phyloP scores from a whole-genome alignment of 768 basidiomycete genomes.

The Russula sp. region DNA sequence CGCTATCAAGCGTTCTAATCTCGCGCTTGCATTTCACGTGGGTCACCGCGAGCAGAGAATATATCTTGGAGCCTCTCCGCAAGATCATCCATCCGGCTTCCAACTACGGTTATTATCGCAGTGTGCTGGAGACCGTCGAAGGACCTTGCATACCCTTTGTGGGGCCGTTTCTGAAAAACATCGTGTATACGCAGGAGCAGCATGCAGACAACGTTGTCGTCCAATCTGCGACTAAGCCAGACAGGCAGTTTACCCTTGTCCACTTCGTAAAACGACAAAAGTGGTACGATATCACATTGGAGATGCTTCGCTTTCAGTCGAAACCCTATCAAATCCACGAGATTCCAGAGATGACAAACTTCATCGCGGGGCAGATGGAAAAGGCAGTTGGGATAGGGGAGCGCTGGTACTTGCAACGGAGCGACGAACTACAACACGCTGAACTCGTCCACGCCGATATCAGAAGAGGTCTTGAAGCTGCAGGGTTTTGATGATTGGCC shows the following conservation, averaged over 20 bases:
- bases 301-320: conserved; percentile 51
- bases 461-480: conserved; percentile 57
- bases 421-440: conserved; percentile 50
- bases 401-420: conserved; percentile 50
- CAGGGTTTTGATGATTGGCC: conserved; percentile 44
- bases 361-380: conserved; percentile 42
- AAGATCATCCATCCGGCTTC: conserved; percentile 53
- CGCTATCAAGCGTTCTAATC: conserved; percentile 52
- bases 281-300: conserved; percentile 46
- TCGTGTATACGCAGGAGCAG: conserved; percentile 49
- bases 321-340: conserved; percentile 43
- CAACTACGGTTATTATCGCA: conserved; percentile 50
- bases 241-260: conserved; percentile 29
- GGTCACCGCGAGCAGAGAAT: conserved; percentile 51
- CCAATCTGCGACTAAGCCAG: conserved; percentile 14
- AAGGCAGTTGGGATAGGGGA: conserved; percentile 37
- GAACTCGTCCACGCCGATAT: conserved; percentile 60
- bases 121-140: conserved; percentile 34
- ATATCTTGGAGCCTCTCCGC: conserved; percentile 43
- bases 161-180: conserved; percentile 52
- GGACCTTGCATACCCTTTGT: conserved; percentile 65
- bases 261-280: conserved; percentile 50
- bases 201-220: conserved; percentile 33
- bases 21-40: conserved; percentile 54
- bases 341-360: conserved; percentile 38